These are phyloP conservation scores for Tardiomyces blankii DNA, from an alignment of 1,139 yeast species.

Conservation along the genomic window DNA sequence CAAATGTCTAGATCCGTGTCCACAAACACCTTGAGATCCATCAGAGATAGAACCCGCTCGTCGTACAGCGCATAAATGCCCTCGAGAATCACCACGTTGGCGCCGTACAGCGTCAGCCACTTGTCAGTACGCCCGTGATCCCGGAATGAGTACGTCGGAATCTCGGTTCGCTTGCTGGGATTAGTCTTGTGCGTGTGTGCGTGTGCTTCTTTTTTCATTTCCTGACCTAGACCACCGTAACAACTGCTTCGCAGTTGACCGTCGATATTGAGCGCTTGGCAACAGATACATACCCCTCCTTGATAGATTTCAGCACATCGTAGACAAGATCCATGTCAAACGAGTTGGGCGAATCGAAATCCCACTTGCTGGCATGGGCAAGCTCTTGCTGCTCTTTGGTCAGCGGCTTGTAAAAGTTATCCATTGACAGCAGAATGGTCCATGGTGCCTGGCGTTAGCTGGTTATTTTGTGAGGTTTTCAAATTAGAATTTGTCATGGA, in stretches of 20 bases:
- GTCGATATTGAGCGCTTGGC: too few relatives aligned
- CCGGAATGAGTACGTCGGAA: slow-evolving; percentile 80
- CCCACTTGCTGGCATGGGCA: slow-evolving; percentile 63
- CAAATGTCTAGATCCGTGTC: slow-evolving; percentile 93
- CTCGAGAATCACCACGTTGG: slow-evolving; percentile 84
- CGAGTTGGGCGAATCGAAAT: slow-evolving; percentile 79
- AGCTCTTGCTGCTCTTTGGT: slow-evolving; percentile 43
- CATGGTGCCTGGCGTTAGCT: slow-evolving; percentile 59
- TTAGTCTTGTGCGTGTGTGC: too few relatives aligned
- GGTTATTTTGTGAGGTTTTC: not conserved
- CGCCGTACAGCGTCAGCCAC: slow-evolving; percentile 76
- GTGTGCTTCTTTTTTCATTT: too few relatives aligned
- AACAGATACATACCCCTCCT: slow-evolving; percentile 34
- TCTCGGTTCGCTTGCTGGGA: slow-evolving; percentile 38
- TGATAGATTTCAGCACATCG: slow-evolving; percentile 52
- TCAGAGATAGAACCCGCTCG: slow-evolving; percentile 52
- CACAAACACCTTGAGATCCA: slow-evolving; percentile 83
- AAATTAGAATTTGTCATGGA: not conserved
- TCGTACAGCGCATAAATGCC: slow-evolving; percentile 83
- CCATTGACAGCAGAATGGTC: slow-evolving; percentile 88
- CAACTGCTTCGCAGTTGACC: too few relatives aligned
- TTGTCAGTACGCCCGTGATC: slow-evolving; percentile 64
- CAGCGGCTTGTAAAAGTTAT: slow-evolving; percentile 78
- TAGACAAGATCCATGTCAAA: slow-evolving; percentile 66
- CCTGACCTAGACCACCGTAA: too few relatives aligned